These are phyloP conservation scores for Aspergillus neotritici DNA, from an alignment of 2,329 filamentous ascomycete species.

Conservation along the genomic window DNA sequence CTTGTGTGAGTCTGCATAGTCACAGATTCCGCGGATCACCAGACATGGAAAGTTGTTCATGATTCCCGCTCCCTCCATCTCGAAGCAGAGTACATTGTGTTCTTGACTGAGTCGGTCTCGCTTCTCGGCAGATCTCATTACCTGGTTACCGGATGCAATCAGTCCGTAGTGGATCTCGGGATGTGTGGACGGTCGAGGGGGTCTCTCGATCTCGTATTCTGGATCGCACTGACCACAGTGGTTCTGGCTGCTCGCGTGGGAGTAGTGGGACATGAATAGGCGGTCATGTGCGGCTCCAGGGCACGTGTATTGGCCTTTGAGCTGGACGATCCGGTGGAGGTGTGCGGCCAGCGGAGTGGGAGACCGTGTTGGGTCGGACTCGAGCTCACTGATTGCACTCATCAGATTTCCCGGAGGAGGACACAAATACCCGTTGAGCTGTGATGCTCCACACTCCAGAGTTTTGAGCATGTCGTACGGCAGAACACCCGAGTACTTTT, in stretches of 20 bases:
- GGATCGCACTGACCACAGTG: no score
- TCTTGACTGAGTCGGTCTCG: no score
- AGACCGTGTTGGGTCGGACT: not conserved
- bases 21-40: slow-evolving; percentile 7
- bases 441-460: not conserved
- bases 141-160: no score
- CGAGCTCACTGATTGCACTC: not conserved
- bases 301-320: not conserved
- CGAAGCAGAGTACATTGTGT: no score
- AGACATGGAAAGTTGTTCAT: not conserved
- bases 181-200: no score
- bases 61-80: no score
- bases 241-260: not conserved
- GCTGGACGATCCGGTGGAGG: not conserved
- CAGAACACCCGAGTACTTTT: not conserved
- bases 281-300: not conserved
- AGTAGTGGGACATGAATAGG: not conserved
- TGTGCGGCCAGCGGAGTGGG: not conserved
- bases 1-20: not conserved
- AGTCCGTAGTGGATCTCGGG: no score
- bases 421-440: not conserved
- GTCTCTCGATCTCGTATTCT: no score
- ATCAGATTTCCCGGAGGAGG: not conserved
- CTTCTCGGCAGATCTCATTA: no score
- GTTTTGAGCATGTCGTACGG: slow-evolving; percentile 1